Evolutionary conservation across 2,329 filamentous ascomycete species (phyloP).

Genomic region (Raffaelea deltoideospora): DNA sequence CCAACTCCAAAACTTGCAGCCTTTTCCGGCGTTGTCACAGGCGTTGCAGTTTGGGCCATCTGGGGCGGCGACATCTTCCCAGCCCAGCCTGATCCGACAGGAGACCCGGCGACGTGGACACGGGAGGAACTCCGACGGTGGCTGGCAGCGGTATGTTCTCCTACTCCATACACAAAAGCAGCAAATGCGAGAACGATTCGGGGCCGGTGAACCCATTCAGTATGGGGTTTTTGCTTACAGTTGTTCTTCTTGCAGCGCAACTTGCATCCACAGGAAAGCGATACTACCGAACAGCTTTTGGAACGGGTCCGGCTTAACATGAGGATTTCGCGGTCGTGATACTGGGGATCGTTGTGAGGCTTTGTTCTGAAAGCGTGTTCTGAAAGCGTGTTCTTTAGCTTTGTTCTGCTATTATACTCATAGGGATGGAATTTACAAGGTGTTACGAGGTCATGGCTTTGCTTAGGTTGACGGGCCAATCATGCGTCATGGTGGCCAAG

Average conservation of each 20-base stretch:
- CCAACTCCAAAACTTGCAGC: slow-evolving; percentile 26
- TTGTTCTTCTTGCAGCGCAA: slow-evolving; percentile 22
- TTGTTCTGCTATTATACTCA: too few species aligned
- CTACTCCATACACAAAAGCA: background rate
- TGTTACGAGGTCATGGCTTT: too few species aligned
- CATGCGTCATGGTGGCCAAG: too few species aligned
- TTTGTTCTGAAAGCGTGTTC: too few species aligned
- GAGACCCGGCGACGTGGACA: slow-evolving; percentile 59
- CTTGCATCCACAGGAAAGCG: slow-evolving; percentile 26
- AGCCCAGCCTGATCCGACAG: slow-evolving; percentile 56
- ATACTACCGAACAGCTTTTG: slow-evolving; percentile 29
- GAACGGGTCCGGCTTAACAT: slow-evolving; percentile 32
- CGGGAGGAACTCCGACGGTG: slow-evolving; percentile 65
- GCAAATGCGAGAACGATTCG: background rate
- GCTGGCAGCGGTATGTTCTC: slow-evolving; percentile 56
- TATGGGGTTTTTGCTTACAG: too few species aligned
- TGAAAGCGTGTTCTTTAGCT: too few species aligned
- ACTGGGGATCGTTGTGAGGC: too few species aligned
- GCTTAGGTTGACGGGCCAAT: too few species aligned
- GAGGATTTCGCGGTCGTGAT: slow-evolving; percentile 20
- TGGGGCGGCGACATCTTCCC: slow-evolving; percentile 82
- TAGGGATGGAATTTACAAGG: too few species aligned
- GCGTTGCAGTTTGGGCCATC: slow-evolving; percentile 69
- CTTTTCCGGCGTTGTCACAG: slow-evolving; percentile 70
- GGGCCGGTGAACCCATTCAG: background rate